These are phyloP conservation scores for Podaxis sp. DNA, from an alignment of 768 basidiomycete species.

Conservation along the genomic window DNA sequence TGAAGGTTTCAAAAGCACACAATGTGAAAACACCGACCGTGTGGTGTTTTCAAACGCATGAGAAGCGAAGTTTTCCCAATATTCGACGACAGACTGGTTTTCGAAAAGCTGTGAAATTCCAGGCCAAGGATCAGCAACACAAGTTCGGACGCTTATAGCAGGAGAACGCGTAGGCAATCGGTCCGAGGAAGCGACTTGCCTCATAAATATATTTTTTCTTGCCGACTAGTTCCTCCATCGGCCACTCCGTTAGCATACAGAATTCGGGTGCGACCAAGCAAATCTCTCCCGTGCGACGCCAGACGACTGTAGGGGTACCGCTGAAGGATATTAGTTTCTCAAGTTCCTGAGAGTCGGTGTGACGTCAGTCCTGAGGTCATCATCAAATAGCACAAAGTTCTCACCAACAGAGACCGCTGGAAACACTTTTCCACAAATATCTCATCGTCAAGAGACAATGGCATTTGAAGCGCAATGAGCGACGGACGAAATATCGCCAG, in stretches of 20 bases:
- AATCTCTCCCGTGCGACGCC: conserved; percentile 98
- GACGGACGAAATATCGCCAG: conserved; percentile 96
- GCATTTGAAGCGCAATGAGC: conserved; percentile 97
- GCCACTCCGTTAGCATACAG: conserved; percentile 91
- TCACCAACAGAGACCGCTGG: conserved; percentile 86
- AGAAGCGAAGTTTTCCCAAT: conserved; percentile 95
- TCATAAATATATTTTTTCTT: conserved; percentile 67
- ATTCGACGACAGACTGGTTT: conserved; percentile 92
- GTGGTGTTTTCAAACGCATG: conserved; percentile 98
- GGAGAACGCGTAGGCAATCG: background rate
- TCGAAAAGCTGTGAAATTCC: conserved; percentile 71
- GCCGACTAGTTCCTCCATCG: conserved; percentile 73
- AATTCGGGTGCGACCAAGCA: conserved; percentile 97
- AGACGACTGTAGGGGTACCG: conserved; percentile 96
- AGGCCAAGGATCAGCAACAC: conserved; percentile 12
- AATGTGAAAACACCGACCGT: conserved; percentile 92
- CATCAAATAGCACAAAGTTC: conserved; percentile 12
- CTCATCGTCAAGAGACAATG: conserved; percentile 93
- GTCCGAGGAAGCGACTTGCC: conserved; percentile 33
- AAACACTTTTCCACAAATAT: conserved; percentile 96
- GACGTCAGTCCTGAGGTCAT: conserved; percentile 9
- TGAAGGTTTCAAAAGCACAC: conserved; percentile 82
- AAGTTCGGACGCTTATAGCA: background rate
- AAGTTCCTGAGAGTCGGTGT: conserved; percentile 62
- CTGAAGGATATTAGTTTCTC: conserved; percentile 97